Evolutionary conservation across 208 protist species (phyloP).

Genomic region (Polymyxa betae): DNA sequence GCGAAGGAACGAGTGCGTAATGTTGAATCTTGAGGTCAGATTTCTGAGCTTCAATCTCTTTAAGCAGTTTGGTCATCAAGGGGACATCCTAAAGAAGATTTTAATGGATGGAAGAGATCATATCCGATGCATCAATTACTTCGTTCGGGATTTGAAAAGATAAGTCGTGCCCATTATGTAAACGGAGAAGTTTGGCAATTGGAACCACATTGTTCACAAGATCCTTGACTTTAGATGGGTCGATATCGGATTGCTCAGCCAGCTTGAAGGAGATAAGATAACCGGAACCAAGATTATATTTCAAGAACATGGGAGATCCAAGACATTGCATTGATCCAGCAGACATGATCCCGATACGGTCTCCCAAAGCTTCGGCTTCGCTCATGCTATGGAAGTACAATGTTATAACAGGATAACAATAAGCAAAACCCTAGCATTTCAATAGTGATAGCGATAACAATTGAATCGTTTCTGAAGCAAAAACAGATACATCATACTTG

Average conservation of each 20-base stretch:
- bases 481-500: neutral
- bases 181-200: too few relatives aligned
- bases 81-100: too few relatives aligned
- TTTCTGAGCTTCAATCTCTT: neutral
- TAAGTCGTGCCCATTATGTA: too few relatives aligned
- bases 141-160: too few relatives aligned
- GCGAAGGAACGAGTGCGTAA: neutral
- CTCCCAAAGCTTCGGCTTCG: conserved; percentile 8
- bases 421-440: too few relatives aligned
- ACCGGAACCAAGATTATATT: neutral
- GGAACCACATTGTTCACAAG: too few relatives aligned
- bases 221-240: too few relatives aligned
- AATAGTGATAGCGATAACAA: too few relatives aligned
- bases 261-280: neutral
- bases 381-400: neutral
- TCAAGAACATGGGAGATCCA: conserved; percentile 1
- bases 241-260: neutral
- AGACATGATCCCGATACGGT: conserved; percentile 42
- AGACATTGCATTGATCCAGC: conserved; percentile 37
- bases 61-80: neutral
- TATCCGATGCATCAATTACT: too few relatives aligned
- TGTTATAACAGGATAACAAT: too few relatives aligned
- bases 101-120: too few relatives aligned
- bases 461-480: neutral
- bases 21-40: neutral